Evolutionary conservation across 1,139 yeast genomes (phyloP), one percentile per base, ranked within the genome.

Genomic region (Candida glucosophila): DNA sequence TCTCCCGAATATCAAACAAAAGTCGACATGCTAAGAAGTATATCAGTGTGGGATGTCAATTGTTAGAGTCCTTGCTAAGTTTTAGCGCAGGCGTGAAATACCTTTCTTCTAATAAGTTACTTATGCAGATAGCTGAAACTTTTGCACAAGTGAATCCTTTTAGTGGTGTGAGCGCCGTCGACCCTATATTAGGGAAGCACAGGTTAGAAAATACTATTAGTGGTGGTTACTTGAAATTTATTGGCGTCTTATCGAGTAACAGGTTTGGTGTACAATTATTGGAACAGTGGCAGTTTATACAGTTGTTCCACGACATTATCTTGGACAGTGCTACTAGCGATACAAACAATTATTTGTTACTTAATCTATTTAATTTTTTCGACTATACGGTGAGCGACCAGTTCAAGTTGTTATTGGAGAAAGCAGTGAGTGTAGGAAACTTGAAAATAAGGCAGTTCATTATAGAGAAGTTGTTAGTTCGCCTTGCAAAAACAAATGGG

Each of bases 111-210:
- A 82, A 80, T 43, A 88, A 88, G 48, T 62, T 88, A 6, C 48
- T 90, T 15, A 81, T 95, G 1, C 97, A 86, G 43, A 60, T 90
- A 29, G 83, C 94, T 0, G 95, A 88, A 40, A 74, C 92, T 23
- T 58, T 88, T 25, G 92, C 94, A 1, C 95, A 86, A 49, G 65
- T 83, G 13, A 93, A 82, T 40, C 90, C 92, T 0, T 69, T 60
- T 47, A 75, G 85, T 46, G 93, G 93, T 1, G 69, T 82, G 17
- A 58, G 71, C 4, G 77, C 90, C 1, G 55, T 69, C 5, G 93
- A 80, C 29, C 88, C 94, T 6, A 65, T 88, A 4, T 71, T 90
- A 33, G 73, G 85, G 1, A 64, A 61, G 24, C 58, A 54, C 4
- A 58, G 85, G 22, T 48, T 90, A 23, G 73, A 70, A 22, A 61